Evolutionary conservation across 2,329 filamentous ascomycete genomes (phyloP), one percentile per base, ranked within the genome.

Genomic region (Alternaria infectoria): DNA sequence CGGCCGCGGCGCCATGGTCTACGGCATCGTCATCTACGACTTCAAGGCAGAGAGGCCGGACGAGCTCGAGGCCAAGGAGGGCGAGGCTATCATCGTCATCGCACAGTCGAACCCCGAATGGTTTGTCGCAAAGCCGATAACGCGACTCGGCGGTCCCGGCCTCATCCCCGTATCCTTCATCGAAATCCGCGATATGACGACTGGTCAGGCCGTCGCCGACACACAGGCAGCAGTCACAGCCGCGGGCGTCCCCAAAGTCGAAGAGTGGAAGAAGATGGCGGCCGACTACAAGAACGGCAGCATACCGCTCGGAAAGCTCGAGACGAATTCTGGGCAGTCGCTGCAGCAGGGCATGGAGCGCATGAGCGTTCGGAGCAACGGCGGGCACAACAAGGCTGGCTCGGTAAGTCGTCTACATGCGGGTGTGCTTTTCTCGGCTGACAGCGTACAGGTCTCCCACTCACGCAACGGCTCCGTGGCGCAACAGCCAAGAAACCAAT

Each of bases 261-360:
- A 99, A 77, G 96, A 99, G 75, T 99, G 96, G 96, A 99, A 99
- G 85, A 97, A 96, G 83, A 97, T 97, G 93, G 94, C 96, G 0
- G 95, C 95, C 59, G 95, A 97, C 68, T 99, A 99, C 83, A 99
- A 99, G 85, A 97, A 98, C 79, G 97, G 94, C 79, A 98, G 96
- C 81, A 98, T 99, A 77, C 95, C 94, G 0, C 84, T 99, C 45
- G 96, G 96, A 70, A 97, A 95, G 81, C 95, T 96, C 70, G 93
- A 95, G 73, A 74, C 74, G 32, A 80, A 80, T 64, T 79, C 79
- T 28, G 74, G 74, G 85, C 83, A 62, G 85, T 87, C 59, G 66
- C 78, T 84, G 57, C 83, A 86, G 70, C 86, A 87, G 69, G 84
- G 86, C 12, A 83, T 95, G 73, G 90, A 93, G 72, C 87, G 92